Evolutionary conservation across 352 stramenopile species (phyloP).

Genomic region (Phytophthora kernoviae): DNA sequence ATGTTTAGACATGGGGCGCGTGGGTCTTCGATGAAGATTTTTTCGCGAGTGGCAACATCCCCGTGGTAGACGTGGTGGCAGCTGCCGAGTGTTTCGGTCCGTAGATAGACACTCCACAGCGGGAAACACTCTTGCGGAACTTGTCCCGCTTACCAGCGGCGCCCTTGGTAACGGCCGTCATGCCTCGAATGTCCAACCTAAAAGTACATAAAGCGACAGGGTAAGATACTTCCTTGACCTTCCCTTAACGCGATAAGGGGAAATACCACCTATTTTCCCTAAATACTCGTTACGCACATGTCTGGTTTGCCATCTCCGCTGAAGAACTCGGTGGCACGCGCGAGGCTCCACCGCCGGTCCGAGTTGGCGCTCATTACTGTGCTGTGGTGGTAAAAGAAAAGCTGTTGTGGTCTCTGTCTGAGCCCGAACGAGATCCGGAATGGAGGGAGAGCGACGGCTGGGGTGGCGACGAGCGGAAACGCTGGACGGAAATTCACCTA

Average conservation of each 20-base stretch:
- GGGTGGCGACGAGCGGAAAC: neutral
- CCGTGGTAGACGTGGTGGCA: slow-evolving; percentile 21
- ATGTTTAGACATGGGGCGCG: slow-evolving; percentile 85
- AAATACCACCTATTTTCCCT: no score
- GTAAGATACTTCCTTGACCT: neutral
- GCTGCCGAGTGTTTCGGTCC: slow-evolving; percentile 77
- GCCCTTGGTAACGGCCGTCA: slow-evolving; percentile 87
- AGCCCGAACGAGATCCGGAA: neutral
- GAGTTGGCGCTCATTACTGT: slow-evolving; percentile 58
- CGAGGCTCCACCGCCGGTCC: slow-evolving; percentile 84
- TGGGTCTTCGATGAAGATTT: slow-evolving; percentile 89
- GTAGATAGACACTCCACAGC: slow-evolving; percentile 88
- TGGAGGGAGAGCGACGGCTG: slow-evolving; percentile 1
- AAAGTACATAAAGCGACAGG: neutral
- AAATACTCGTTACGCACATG: no score
- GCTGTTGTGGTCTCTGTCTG: neutral
- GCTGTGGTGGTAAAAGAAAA: neutral
- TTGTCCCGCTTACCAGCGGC: slow-evolving; percentile 87
- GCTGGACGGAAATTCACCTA: neutral
- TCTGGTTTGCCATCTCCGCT: slow-evolving; percentile 87
- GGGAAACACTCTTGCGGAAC: slow-evolving; percentile 87
- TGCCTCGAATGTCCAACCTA: slow-evolving; percentile 86
- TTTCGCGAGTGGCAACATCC: slow-evolving; percentile 51
- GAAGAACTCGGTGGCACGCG: slow-evolving; percentile 88
- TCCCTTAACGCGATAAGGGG: neutral